Conservation (phyloP, 1,284 basidiomycete genomes). For the Vanrija humicola region DNA sequence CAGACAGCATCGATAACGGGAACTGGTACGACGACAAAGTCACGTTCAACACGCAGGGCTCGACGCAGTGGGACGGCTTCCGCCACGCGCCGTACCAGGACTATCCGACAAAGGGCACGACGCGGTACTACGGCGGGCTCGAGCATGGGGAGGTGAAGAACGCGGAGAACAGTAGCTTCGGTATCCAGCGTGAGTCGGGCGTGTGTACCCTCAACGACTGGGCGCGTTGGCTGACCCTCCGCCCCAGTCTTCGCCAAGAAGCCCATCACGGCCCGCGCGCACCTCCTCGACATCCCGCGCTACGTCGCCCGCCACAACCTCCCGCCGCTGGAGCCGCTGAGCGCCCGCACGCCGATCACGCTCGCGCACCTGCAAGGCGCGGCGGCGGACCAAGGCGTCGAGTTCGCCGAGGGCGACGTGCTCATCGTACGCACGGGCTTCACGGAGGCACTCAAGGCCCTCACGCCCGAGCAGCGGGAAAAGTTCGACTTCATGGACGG, state of each 20-base stretch:
- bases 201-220: background rate
- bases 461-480: constrained; percentile 22
- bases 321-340: constrained; percentile 44
- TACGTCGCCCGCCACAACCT: constrained; percentile 35
- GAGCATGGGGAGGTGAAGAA: constrained; percentile 8
- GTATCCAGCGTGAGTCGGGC: constrained; percentile 16
- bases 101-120: constrained; percentile 12
- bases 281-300: constrained; percentile 21
- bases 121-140: constrained; percentile 15
- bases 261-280: constrained; percentile 18
- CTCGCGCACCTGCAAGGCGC: constrained; percentile 27
- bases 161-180: constrained; percentile 3
- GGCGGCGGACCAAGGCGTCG: constrained; percentile 30
- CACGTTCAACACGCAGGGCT: constrained; percentile 46
- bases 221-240: background rate
- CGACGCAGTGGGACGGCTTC: constrained; percentile 50
- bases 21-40: constrained; percentile 36
- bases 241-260: constrained; percentile 12
- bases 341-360: constrained; percentile 22
- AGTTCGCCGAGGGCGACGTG: constrained; percentile 41
- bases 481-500: constrained; percentile 8
- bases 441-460: constrained; percentile 39
- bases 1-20: background rate
- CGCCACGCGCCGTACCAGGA: constrained; percentile 36
- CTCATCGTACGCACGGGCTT: constrained; percentile 47